Evolutionary conservation across 2,329 filamentous ascomycete species (phyloP).

Genomic region (Triangularia setosa): DNA sequence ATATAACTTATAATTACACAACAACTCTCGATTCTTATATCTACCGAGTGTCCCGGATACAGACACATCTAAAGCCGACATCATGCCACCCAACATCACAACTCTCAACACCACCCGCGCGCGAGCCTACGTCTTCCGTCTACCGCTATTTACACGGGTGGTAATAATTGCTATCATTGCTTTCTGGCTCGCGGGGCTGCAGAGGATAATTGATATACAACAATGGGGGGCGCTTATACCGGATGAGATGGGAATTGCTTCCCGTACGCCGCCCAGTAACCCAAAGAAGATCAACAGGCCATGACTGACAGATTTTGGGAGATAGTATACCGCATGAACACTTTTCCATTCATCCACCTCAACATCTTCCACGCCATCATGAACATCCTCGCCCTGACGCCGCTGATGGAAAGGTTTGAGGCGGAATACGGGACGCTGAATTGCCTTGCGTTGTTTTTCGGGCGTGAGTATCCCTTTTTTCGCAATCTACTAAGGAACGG

Average conservation of each 20-base stretch:
- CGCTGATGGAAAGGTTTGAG: conserved; percentile 92
- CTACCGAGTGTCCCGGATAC: background rate
- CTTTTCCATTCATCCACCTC: conserved; percentile 82
- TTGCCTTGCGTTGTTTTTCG: conserved; percentile 81
- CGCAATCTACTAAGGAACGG: background rate
- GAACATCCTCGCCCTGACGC: conserved; percentile 75
- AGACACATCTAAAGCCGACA: background rate
- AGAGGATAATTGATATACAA: conserved; percentile 66
- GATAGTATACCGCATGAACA: conserved; percentile 86
- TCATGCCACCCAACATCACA: conserved; percentile 36
- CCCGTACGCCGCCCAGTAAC: conserved; percentile 54
- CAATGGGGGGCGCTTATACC: conserved; percentile 79
- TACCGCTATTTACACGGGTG: conserved; percentile 82
- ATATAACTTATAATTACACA: background rate
- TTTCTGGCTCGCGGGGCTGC: conserved; percentile 66
- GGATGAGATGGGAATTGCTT: conserved; percentile 64
- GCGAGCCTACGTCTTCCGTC: conserved; percentile 74
- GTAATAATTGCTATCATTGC: conserved; percentile 63
- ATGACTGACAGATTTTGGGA: background rate
- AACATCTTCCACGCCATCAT: conserved; percentile 76
- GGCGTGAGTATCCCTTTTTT: conserved; percentile 61
- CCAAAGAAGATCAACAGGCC: background rate
- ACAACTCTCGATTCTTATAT: background rate
- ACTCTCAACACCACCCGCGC: conserved; percentile 68
- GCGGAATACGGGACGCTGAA: conserved; percentile 86